Evolutionary conservation across 768 basidiomycete species (phyloP).

Genomic region (Collybia mongolica): DNA sequence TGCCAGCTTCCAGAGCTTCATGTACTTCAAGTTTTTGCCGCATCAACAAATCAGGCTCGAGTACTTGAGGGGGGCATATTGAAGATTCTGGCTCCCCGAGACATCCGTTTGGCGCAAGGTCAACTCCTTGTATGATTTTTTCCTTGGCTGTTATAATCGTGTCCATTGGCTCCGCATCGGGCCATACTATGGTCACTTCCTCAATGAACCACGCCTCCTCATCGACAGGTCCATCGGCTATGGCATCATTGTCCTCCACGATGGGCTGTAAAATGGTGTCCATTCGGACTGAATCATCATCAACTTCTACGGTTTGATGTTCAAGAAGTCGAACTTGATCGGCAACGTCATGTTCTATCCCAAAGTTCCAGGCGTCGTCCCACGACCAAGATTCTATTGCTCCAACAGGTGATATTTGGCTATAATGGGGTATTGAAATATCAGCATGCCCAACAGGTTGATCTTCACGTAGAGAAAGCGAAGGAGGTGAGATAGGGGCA

Average conservation of each 20-base stretch:
- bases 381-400: constrained; percentile 6
- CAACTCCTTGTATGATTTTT: too few relatives aligned
- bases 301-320: too few relatives aligned
- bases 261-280: neutral
- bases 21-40: too few relatives aligned
- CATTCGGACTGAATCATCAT: neutral
- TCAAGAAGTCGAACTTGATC: too few relatives aligned
- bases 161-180: neutral
- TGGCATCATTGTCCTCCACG: neutral
- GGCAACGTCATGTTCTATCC: too few relatives aligned
- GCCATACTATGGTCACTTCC: constrained; percentile 15
- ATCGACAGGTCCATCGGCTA: constrained; percentile 11
- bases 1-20: neutral
- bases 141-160: neutral
- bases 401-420: neutral
- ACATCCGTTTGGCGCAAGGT: neutral
- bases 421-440: too few relatives aligned
- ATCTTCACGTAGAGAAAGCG: neutral
- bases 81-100: neutral
- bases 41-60: neutral
- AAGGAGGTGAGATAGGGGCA: neutral
- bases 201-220: constrained; percentile 14
- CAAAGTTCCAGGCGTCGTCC: constrained; percentile 12
- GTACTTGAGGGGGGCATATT: neutral
- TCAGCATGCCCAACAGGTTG: neutral